Conservation (phyloP, 495 filamentous ascomycete genomes). For the Annulohypoxylon moriforme region DNA sequence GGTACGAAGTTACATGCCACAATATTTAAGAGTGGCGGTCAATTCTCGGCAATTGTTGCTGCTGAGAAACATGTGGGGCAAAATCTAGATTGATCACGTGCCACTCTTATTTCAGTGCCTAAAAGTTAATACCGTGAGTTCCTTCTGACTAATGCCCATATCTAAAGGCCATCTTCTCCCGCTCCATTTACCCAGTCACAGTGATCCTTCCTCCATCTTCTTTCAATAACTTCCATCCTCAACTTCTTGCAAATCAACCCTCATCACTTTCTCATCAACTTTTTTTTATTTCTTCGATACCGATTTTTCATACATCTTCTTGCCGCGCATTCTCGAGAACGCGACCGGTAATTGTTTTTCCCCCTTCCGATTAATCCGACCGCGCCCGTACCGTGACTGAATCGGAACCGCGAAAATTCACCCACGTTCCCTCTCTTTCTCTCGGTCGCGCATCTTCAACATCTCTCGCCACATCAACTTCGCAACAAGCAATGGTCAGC, state of each 20-base stretch:
- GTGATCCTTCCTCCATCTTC: slow-evolving; percentile 19
- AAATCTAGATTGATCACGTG: slow-evolving; percentile 8
- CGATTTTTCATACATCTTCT: slow-evolving; percentile 5
- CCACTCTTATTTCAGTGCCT: background rate
- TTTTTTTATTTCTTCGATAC: slow-evolving; percentile 20
- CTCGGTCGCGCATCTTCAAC: slow-evolving; percentile 7
- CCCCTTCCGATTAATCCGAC: background rate
- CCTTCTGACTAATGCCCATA: slow-evolving; percentile 24
- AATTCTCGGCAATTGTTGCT: slow-evolving; percentile 6
- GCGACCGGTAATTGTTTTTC: background rate
- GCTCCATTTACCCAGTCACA: slow-evolving; percentile 26
- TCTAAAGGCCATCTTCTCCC: slow-evolving; percentile 29
- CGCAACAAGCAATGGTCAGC: slow-evolving; percentile 25
- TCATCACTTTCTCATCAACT: slow-evolving; percentile 27
- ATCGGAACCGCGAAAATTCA: background rate
- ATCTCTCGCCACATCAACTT: background rate
- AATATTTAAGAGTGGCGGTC: background rate
- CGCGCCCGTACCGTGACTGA: background rate
- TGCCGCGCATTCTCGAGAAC: background rate
- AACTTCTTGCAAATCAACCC: slow-evolving; percentile 16
- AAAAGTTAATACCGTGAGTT: background rate
- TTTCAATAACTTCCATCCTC: slow-evolving; percentile 7
- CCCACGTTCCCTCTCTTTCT: background rate
- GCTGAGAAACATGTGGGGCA: background rate
- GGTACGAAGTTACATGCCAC: background rate